A percentile compares a stretch with the other conserved stretches of the same genome.
phyloP scores from a whole-genome alignment of 148 eudicot genomes.

The Persicaria maculosa region DNA sequence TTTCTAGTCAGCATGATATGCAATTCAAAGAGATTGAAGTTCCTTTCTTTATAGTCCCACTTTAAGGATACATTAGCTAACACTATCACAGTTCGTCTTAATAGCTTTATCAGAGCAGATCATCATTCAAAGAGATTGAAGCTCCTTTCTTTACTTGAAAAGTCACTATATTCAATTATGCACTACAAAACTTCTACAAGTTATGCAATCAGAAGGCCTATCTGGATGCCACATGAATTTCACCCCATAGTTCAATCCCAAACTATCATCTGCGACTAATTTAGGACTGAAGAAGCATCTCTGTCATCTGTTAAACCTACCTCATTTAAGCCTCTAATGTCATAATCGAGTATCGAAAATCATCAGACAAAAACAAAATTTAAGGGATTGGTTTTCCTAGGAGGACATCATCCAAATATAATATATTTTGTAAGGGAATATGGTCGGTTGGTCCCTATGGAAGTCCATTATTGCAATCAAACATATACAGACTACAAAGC shows the following conservation, averaged over 20 bases:
- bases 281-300: background rate
- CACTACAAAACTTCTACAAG: background rate
- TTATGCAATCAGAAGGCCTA: background rate
- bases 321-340: background rate
- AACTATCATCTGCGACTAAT: background rate
- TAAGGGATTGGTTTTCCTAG: background rate
- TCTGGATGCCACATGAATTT: background rate
- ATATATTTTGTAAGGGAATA: background rate
- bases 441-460: background rate
- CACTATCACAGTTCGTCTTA: background rate
- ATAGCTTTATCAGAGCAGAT: background rate
- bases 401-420: background rate
- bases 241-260: background rate
- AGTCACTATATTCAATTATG: background rate
- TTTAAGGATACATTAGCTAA: background rate
- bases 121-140: background rate
- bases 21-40: background rate
- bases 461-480: background rate
- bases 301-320: background rate
- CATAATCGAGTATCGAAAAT: background rate
- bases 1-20: no score
- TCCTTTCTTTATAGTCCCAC: background rate
- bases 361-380: background rate
- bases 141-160: background rate
- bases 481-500: background rate